Conservation (phyloP, 2,329 filamentous ascomycete genomes). For the Epichloe sibirici region DNA sequence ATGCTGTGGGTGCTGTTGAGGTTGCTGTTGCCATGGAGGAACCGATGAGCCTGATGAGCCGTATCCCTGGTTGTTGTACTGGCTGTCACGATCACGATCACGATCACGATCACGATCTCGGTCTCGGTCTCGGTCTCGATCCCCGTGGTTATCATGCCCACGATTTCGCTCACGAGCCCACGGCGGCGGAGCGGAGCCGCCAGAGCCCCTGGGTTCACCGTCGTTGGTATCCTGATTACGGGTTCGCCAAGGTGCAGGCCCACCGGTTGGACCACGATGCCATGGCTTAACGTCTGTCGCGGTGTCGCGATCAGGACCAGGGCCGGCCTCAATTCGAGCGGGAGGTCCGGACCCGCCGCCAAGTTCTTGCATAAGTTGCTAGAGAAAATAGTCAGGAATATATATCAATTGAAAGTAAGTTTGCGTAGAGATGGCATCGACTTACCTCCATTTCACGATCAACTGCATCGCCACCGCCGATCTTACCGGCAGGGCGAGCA, state of each 20-base stretch:
- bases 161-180: constrained; percentile 50
- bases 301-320: constrained; percentile 42
- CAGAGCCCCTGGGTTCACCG: constrained; percentile 31
- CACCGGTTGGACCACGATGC: constrained; percentile 76
- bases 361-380: constrained; percentile 97
- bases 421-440: constrained; percentile 5
- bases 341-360: constrained; percentile 61
- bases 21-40: constrained; percentile 31
- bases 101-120: not conserved
- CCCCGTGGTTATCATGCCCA: constrained; percentile 26
- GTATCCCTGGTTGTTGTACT: constrained; percentile 14
- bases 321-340: constrained; percentile 77
- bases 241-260: constrained; percentile 67
- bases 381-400: constrained; percentile 27
- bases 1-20: constrained; percentile 24
- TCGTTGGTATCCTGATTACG: constrained; percentile 40
- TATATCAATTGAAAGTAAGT: not conserved
- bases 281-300: constrained; percentile 64
- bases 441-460: constrained; percentile 91
- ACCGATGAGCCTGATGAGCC: constrained; percentile 15
- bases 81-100: constrained; percentile 13
- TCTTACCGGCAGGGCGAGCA: constrained; percentile 45
- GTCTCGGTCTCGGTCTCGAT: constrained; percentile 11
- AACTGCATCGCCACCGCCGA: constrained; percentile 70
- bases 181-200: constrained; percentile 44